These are phyloP conservation scores for Oldenlandia corymbosa DNA, from an alignment of 257 asterid species.

Conservation along the genomic window DNA sequence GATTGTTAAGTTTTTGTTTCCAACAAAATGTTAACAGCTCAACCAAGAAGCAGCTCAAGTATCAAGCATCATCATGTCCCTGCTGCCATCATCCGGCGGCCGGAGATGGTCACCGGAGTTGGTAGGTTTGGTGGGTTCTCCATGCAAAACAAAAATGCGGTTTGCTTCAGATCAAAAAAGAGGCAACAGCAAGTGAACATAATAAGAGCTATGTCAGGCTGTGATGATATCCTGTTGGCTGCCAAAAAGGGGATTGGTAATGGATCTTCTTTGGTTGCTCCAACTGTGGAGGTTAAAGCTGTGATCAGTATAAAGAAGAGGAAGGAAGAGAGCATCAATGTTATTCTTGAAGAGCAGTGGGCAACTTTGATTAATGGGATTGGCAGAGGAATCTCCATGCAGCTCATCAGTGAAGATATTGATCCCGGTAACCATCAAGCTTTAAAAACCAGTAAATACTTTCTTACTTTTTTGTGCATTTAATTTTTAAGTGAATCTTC, in stretches of 20 bases:
- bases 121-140: slow-evolving; percentile 15
- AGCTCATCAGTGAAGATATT: slow-evolving; percentile 69
- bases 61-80: slow-evolving; percentile 16
- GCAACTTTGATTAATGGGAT: slow-evolving; percentile 69
- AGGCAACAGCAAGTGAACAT: slow-evolving; percentile 5
- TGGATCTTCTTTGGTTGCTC: slow-evolving; percentile 24
- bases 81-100: slow-evolving; percentile 34
- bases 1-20: no score
- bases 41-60: slow-evolving; percentile 34
- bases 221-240: slow-evolving; percentile 45
- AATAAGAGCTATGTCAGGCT: slow-evolving; percentile 55
- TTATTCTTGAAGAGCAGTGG: slow-evolving; percentile 74
- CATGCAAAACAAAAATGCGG: slow-evolving; percentile 18
- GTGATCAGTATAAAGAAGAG: slow-evolving; percentile 74
- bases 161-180: slow-evolving; percentile 22
- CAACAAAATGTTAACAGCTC: slow-evolving; percentile 50
- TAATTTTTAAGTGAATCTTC: background rate
- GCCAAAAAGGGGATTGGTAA: slow-evolving; percentile 5
- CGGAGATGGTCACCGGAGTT: slow-evolving; percentile 26
- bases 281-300: slow-evolving; percentile 46
- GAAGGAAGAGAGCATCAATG: slow-evolving; percentile 61
- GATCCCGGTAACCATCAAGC: slow-evolving; percentile 57
- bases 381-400: slow-evolving; percentile 77
- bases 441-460: no score
- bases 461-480: background rate